phyloP scores from a whole-genome alignment of 805 yeast genomes.

The Metschnikowia kunwiensis region DNA sequence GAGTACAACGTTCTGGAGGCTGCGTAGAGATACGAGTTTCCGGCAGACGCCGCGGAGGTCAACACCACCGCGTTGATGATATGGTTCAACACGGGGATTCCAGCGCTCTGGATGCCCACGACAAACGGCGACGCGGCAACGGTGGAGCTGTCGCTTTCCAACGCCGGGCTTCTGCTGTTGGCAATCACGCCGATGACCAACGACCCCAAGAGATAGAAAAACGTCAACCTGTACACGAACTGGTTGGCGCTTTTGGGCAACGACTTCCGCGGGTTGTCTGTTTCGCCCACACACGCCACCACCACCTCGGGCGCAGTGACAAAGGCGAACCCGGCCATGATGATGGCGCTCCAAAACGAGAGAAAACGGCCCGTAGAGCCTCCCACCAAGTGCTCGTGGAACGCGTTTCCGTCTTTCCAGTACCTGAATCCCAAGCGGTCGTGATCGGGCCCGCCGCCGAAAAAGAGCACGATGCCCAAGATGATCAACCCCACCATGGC shows the following conservation, averaged over 20 bases:
- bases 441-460: constrained; percentile 22
- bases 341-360: constrained; percentile 24
- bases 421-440: constrained; percentile 22
- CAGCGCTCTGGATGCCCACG: constrained; percentile 70
- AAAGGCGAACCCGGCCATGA: constrained; percentile 28
- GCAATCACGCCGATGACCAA: constrained; percentile 42
- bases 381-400: constrained; percentile 41
- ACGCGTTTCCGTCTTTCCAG: constrained; percentile 27
- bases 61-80: constrained; percentile 76
- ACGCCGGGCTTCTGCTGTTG: constrained; percentile 24
- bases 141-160: constrained; percentile 26
- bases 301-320: constrained; percentile 50
- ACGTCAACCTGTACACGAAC: constrained; percentile 49
- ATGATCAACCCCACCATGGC: constrained; percentile 21
- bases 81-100: constrained; percentile 66
- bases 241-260: constrained; percentile 61
- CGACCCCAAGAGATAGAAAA: constrained; percentile 39
- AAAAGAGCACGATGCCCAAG: constrained; percentile 21
- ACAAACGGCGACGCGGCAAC: constrained; percentile 81
- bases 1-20: constrained; percentile 20
- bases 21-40: constrained; percentile 21
- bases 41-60: constrained; percentile 51
- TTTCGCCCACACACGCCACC: constrained; percentile 56
- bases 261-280: constrained; percentile 54
- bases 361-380: constrained; percentile 24